Evolutionary conservation across 345 rosid species (phyloP), one percentile per base, ranked within the genome.

Genomic region (Atalantia buxifolia): DNA sequence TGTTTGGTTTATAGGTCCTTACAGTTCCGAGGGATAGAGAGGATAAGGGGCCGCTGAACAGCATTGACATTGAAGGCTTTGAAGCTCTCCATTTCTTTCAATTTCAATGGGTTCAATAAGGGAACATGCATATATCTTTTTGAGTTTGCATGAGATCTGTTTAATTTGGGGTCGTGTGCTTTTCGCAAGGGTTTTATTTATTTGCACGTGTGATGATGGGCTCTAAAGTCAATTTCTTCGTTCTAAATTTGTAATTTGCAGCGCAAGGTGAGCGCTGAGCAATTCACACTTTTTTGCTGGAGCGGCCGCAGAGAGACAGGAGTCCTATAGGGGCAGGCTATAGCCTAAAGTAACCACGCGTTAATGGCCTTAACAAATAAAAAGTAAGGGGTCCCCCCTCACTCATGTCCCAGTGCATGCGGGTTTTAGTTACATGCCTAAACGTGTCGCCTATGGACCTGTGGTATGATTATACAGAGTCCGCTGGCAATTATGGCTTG

Each of bases 131-230:
- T 55, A 24, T 74, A 63, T 64, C 61, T 75, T 33, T 31, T 38
- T 38, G 42, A 38, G 42, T 38, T 18, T 22, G n/a, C n/a, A n/a
- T n/a, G 77, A 81, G 80, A 87, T 82, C 84, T 71, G 16, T 16
- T 18, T 53, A 13, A 59, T 63, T 61, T 83, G 76, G 88, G 88
- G 80, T 80, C 92, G 76, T 66, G 78, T 83, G 85, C 80, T 81
- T 81, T 24, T 42, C 33, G 2, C 1, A 1, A 56, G 13, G 48
- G 81, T 53, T 69, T 59, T 38, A 18, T 18, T 53, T 56, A 0
- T 64, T 75, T 75, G 71, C 83, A 83, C 81, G 83, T 85, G 88
- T 76, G 78, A 82, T 40, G 19, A 79, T 77, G 87, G 86, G 35
- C 50, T 81, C 72, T n/a, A 68, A 72, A 71, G 72, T 73, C 77